Evolutionary conservation across 805 yeast species (phyloP), one percentile per base, ranked within the genome.

Genomic region (Saccharomycopsis guyanensis): DNA sequence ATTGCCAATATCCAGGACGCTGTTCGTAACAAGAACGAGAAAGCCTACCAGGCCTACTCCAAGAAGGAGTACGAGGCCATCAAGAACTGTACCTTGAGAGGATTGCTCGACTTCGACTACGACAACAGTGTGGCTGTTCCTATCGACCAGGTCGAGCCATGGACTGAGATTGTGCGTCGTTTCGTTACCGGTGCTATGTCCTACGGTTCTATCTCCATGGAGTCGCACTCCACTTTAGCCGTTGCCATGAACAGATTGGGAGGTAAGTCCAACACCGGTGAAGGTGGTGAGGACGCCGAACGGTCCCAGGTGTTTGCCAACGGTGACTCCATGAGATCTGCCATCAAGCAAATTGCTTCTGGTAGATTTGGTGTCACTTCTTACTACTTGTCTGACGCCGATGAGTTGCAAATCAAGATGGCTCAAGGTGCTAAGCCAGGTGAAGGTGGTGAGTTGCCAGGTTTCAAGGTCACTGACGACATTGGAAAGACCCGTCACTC

Each of bases 101-200:
- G 98, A 35, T 69, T 91, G 59, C 75, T 91, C 46, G 97, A 93
- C 66, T 82, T 91, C 61, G 97, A 93, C 66, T 87, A 68, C 60
- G 84, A 78, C 38, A 64, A 61, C 54, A 73, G 87, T 0, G 72
- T 71, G 3, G 75, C 89, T 3, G 93, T 91, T 45, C 97, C 98
- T 47, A 69, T 91, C 53, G 98, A 91, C 60, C 97, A 93, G 69
- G 98, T 91, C 56, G 98, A 91, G 71, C 98, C 98, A 38, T 91
- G 98, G 98, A 93, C 97, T 32, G 98, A 91, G 65, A 91, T 91
- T 64, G 98, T 89, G 29, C 81, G 96, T 58, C 78, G 98, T 59
- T 93, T 93, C 63, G 89, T 89, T 54, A 89, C 98, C n/a, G 98
- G 98, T 70, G 98, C 98, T 44, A 91, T 91, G 98, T 89, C 97